Evolutionary conservation across 441 rosid genomes (phyloP).

Genomic region (Rhodomyrtus psidioides): DNA sequence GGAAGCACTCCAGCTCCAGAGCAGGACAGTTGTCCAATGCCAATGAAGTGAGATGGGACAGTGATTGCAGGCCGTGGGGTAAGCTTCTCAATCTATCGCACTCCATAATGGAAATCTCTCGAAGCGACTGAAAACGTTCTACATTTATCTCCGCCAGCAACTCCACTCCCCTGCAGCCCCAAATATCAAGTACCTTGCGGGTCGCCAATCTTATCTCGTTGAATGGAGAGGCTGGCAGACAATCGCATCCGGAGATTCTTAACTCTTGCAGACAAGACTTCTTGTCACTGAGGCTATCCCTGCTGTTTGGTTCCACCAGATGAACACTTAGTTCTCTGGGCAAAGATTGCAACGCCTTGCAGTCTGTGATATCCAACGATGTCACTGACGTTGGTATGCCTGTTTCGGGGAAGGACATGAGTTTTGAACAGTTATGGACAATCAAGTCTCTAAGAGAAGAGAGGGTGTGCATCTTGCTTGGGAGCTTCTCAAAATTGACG

Average conservation of each 20-base stretch:
- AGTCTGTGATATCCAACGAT: rapidly evolving
- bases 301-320: background rate
- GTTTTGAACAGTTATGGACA: rapidly evolving
- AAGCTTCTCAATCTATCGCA: background rate
- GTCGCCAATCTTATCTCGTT: background rate
- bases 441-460: background rate
- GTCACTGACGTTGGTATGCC: rapidly evolving
- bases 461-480: background rate
- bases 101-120: rapidly evolving
- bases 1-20: background rate
- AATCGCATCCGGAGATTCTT: rapidly evolving
- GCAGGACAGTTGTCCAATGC: rapidly evolving
- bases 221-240: background rate
- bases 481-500: background rate
- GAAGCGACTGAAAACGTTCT: background rate
- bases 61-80: background rate
- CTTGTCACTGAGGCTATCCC: background rate
- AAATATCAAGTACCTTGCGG: background rate
- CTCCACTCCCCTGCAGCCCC: rapidly evolving
- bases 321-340: background rate
- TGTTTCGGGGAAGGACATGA: background rate
- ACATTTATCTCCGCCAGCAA: background rate
- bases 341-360: background rate
- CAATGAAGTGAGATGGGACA: background rate
- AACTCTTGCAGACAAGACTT: background rate